These are phyloP conservation scores for Cutaneotrichosporon sp. DNA, from an alignment of 1,284 basidiomycete species.

Conservation along the genomic window DNA sequence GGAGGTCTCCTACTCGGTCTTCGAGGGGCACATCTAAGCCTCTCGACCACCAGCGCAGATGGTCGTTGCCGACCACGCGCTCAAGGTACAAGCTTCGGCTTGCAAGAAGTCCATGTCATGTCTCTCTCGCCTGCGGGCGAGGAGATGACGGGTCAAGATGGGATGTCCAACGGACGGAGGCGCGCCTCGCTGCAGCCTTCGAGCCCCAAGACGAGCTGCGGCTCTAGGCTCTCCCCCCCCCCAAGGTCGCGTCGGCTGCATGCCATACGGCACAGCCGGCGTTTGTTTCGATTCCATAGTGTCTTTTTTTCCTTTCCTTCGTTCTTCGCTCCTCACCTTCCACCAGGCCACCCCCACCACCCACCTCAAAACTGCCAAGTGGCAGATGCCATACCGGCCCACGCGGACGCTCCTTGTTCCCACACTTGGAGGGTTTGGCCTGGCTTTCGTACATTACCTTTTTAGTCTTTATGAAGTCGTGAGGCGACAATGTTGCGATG, in stretches of 20 bases:
- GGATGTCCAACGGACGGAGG: conserved; percentile 3
- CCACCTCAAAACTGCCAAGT: not conserved
- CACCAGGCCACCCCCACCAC: not conserved
- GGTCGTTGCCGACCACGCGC: not conserved
- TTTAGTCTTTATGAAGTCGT: not conserved
- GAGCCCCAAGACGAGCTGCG: not conserved
- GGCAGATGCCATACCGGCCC: no score
- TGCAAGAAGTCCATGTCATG: not conserved
- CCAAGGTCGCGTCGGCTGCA: not conserved
- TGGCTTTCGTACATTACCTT: not conserved
- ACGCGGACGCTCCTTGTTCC: not conserved
- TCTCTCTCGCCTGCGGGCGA: not conserved
- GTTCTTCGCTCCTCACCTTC: not conserved
- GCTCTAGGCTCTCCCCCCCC: not conserved
- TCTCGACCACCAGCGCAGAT: not conserved
- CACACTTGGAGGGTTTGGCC: not conserved
- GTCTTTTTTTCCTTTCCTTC: not conserved
- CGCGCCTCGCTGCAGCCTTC: not conserved
- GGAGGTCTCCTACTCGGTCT: no score
- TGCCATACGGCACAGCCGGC: not conserved
- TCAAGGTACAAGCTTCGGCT: not conserved
- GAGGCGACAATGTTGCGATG: not conserved
- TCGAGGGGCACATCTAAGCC: conserved; percentile 26
- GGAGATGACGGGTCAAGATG: not conserved
- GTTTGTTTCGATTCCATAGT: not conserved